Evolutionary conservation across 2,329 filamentous ascomycete genomes (phyloP).

Genomic region (Dactylellina haptotyla): DNA sequence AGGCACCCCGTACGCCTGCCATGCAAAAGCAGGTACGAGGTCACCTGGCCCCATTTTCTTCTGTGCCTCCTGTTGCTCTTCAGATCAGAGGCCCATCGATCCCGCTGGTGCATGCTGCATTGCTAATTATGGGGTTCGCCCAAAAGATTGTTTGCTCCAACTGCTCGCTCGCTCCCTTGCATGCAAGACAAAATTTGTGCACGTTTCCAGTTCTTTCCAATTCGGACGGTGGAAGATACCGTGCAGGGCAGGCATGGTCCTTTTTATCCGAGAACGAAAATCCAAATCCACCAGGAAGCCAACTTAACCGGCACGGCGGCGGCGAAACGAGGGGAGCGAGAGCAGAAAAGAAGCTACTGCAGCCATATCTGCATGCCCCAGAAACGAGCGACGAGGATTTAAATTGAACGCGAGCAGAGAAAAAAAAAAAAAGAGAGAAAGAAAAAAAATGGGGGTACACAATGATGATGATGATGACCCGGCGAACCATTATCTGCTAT

Average conservation of each 20-base stretch:
- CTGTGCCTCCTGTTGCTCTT: background rate
- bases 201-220: background rate
- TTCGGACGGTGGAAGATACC: conserved; percentile 4
- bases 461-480: background rate
- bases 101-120: conserved; percentile 2
- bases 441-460: conserved; percentile 23
- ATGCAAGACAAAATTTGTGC: background rate
- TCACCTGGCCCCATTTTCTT: background rate
- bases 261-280: conserved; percentile 28
- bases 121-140: conserved; percentile 10
- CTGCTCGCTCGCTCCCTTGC: background rate
- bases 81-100: background rate
- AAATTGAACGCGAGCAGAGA: conserved; percentile 1
- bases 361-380: conserved; percentile 8
- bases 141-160: background rate
- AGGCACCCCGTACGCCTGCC: background rate
- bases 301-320: conserved; percentile 10
- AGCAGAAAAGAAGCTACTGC: background rate
- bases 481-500: conserved; percentile 2
- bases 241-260: background rate
- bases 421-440: background rate
- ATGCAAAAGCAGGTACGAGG: background rate
- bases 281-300: background rate
- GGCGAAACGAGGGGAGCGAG: background rate
- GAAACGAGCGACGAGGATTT: conserved; percentile 18